Base-by-base conservation (phyloP, 306 rosid genomes). In the Acacia melanoxylon region DNA sequence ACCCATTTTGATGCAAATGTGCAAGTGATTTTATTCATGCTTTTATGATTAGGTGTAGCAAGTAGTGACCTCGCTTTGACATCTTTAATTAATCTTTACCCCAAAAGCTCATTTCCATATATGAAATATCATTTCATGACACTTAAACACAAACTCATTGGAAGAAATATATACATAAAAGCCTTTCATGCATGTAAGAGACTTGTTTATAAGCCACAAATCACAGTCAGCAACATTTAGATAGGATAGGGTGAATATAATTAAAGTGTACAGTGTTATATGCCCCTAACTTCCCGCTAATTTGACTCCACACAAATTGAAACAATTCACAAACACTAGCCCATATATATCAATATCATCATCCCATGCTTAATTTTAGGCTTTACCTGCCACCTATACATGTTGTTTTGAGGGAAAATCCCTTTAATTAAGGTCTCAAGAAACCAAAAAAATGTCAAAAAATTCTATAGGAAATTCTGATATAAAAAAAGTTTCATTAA, bases 371-470 rank as follows among this genome's bases (percentile, higher is more conserved):
- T 66, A 6, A 66, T 33, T 66, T 66, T 8, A 33, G 44, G 71
- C 71, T 66, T 66, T 66, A 29, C 16, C 70, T 29, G 19, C 10
- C 20, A 17, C 6, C 8, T 1, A 6, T 52, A 16, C 56, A 0
- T 45, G 49, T 49, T 49, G 4, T 49, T 49, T 49, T 49, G 15
- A 78, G 90, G 29, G 29, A 27, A 27, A 27, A 27, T 27, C 29
- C 29, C 29, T 27, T 27, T 27, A 27, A 27, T 59, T 97, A 81
- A 96, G 29, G 1, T 27, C 29, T 1, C 29, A 1, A 27, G 29
- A 0, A 1, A 27, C 29, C 0, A 27, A 27, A 27, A 27, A 27
- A 27, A 0, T 27, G 29, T 27, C 29, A 27, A 27, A 27, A 27
- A 27, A 27, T 27, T 1, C 1, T 27, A 27, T 1, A 27, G 1